phyloP scores from a whole-genome alignment of 2,329 filamentous ascomycete species.

The Ascochyta viciae-villosae region DNA sequence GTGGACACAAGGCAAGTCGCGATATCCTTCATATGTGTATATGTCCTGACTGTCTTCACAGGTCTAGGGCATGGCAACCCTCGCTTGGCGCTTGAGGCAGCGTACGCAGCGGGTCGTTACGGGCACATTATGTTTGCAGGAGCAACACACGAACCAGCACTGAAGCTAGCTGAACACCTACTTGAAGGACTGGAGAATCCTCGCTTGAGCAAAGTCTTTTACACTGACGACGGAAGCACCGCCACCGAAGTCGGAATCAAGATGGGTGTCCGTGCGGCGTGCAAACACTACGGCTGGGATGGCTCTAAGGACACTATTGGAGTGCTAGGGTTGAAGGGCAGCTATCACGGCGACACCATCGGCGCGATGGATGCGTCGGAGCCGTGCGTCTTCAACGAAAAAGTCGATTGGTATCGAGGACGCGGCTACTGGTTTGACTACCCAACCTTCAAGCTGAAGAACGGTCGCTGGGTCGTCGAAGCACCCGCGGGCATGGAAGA shows the following conservation, averaged over 20 bases:
- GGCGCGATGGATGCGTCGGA: constrained; percentile 87
- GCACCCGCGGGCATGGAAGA: constrained; percentile 59
- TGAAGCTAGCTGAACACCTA: constrained; percentile 71
- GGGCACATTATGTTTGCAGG: constrained; percentile 89
- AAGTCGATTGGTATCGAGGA: constrained; percentile 85
- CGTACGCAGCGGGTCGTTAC: constrained; percentile 82
- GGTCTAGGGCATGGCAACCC: constrained; percentile 80
- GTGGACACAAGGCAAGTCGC: constrained; percentile 78
- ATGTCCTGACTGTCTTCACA: neutral
- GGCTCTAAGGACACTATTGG: constrained; percentile 64
- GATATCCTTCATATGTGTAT: too few relatives aligned
- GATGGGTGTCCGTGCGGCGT: constrained; percentile 78
- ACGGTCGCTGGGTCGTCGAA: constrained; percentile 71
- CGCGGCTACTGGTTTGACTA: constrained; percentile 84
- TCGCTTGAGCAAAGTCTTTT: constrained; percentile 76
- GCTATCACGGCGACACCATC: constrained; percentile 88
- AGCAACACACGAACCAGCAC: constrained; percentile 78
- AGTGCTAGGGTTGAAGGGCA: constrained; percentile 77
- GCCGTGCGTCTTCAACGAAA: constrained; percentile 78
- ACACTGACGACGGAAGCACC: constrained; percentile 83
- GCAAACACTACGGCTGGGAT: constrained; percentile 71
- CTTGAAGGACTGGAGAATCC: constrained; percentile 67
- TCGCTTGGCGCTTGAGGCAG: constrained; percentile 73
- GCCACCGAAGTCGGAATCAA: constrained; percentile 85
- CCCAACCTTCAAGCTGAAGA: constrained; percentile 71